Evolutionary conservation across 306 rosid genomes (phyloP).

Genomic region (Pachyrhizus erosus): DNA sequence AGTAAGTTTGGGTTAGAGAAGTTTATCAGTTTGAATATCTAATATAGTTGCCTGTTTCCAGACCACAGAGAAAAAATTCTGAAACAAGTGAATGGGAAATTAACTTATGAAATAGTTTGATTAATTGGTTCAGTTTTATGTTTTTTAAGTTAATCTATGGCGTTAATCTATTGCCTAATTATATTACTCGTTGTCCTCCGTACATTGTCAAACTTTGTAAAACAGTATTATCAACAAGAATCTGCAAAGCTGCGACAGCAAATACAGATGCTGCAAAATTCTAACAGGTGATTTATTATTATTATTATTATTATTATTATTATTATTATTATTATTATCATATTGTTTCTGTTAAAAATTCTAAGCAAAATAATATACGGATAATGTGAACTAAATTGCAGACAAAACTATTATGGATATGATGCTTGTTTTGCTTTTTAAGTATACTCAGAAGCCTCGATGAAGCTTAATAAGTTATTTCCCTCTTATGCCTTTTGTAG

Average conservation of each 20-base stretch:
- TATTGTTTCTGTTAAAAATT: background rate
- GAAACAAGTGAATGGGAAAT: background rate
- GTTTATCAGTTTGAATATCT: background rate
- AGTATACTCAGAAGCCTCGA: background rate
- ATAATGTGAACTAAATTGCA: background rate
- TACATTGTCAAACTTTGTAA: background rate
- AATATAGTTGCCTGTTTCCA: background rate
- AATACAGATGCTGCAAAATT: constrained; percentile 93
- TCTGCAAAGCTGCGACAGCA: constrained; percentile 93
- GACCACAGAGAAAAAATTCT: background rate
- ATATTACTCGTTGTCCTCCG: background rate
- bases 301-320: no score
- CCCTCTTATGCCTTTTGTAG: constrained; percentile 44
- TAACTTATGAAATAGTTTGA: background rate
- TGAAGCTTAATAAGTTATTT: background rate
- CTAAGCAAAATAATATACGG: background rate
- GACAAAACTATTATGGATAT: background rate
- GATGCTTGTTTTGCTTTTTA: background rate
- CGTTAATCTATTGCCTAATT: background rate
- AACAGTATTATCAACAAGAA: constrained; percentile 91
- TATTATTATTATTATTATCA: background rate
- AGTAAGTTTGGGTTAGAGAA: background rate
- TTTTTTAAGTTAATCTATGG: background rate
- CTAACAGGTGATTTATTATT: constrained; percentile 65
- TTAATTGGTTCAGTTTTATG: background rate